Conservation (phyloP, 148 eudicot species). For the Rhododendron mucronatum region DNA sequence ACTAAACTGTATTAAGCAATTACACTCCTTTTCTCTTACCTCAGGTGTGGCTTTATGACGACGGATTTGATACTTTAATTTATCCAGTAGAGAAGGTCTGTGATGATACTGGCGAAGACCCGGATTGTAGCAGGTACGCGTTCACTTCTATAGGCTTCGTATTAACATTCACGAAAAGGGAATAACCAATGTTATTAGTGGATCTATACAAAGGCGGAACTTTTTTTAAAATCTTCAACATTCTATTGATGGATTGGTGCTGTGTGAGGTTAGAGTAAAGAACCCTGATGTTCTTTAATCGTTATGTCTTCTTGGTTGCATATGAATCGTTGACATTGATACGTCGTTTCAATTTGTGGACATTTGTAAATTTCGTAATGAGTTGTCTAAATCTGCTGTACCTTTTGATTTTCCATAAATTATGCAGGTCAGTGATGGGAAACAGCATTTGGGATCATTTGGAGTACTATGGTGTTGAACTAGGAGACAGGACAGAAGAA, state of each 20-base stretch:
- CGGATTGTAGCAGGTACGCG: slow-evolving; percentile 80
- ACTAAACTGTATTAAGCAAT: background rate
- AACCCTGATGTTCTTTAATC: background rate
- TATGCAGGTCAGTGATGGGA: slow-evolving; percentile 80
- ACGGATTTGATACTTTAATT: slow-evolving; percentile 50
- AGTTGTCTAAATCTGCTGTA: background rate
- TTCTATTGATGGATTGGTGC: background rate
- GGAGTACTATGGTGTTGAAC: slow-evolving; percentile 54
- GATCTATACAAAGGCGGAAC: background rate
- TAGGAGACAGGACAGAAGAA: slow-evolving; percentile 55
- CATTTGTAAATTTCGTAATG: background rate
- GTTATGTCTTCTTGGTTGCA: background rate
- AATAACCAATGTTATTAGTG: background rate
- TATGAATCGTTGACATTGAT: background rate
- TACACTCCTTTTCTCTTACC: slow-evolving; percentile 10
- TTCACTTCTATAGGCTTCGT: background rate
- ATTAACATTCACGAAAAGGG: background rate
- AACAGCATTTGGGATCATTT: slow-evolving; percentile 82
- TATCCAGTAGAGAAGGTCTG: slow-evolving; percentile 72
- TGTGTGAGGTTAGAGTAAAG: background rate
- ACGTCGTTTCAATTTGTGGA: background rate
- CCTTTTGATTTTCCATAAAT: background rate
- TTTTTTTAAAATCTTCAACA: background rate
- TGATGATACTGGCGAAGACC: slow-evolving; percentile 90
- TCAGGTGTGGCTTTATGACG: slow-evolving; percentile 80